These are phyloP conservation scores for Acanthochlamys bracteata DNA, from an alignment of 106 monocot genomes.

Conservation along the genomic window DNA sequence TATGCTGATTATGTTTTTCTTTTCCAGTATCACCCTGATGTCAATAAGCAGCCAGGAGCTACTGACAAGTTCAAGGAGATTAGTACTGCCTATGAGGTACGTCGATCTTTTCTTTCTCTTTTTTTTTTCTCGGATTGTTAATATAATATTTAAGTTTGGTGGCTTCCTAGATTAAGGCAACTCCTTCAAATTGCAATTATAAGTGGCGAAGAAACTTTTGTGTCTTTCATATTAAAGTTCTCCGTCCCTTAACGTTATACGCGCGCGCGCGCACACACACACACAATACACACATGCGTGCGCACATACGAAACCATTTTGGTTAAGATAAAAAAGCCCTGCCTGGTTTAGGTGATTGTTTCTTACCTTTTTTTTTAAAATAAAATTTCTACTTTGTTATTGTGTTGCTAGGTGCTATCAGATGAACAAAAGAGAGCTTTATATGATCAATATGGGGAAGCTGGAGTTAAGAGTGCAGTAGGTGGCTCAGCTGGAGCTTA, in stretches of 20 bases:
- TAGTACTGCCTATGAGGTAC: slow-evolving; percentile 94
- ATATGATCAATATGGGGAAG: slow-evolving; percentile 98
- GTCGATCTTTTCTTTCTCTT: background rate
- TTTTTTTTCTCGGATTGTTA: no score
- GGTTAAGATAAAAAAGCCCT: no score
- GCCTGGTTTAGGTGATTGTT: no score
- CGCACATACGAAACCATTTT: no score
- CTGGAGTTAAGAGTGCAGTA: slow-evolving; percentile 75
- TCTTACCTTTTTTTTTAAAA: no score
- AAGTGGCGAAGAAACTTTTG: no score
- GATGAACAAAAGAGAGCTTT: slow-evolving; percentile 91
- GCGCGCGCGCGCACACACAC: no score
- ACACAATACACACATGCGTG: no score
- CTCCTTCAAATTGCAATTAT: no score
- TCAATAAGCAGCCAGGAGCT: slow-evolving; percentile 95
- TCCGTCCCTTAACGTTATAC: no score
- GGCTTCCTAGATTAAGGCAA: background rate
- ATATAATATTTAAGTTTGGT: background rate
- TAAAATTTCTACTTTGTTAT: slow-evolving; percentile 14
- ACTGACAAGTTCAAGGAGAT: slow-evolving; percentile 99
- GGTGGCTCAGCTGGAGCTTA: slow-evolving; percentile 77
- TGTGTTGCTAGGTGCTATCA: slow-evolving; percentile 70
- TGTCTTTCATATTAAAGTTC: no score
- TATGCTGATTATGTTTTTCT: slow-evolving; percentile 31
- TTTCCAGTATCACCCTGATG: slow-evolving; percentile 91